These are phyloP conservation scores for Hibiscus tridactylites DNA, from an alignment of 345 rosid species.

Conservation along the genomic window DNA sequence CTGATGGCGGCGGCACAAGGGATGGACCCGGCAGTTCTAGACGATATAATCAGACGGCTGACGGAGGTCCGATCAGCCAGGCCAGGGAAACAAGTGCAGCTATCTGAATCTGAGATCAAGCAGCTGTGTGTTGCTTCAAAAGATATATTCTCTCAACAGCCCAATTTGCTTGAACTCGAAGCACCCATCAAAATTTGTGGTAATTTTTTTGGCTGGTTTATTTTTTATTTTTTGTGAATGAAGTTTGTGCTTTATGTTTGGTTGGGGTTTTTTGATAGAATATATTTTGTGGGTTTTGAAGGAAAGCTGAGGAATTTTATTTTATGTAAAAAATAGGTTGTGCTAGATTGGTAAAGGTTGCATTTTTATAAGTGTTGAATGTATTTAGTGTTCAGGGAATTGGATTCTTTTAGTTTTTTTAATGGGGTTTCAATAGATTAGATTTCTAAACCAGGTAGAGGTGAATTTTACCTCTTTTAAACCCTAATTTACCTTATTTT, in stretches of 20 bases:
- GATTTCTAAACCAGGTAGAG: neutral
- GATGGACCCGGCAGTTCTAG: conserved; percentile 59
- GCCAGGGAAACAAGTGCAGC: conserved; percentile 91
- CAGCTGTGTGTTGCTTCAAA: conserved; percentile 69
- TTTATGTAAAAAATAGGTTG: neutral
- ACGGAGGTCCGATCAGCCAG: conserved; percentile 76
- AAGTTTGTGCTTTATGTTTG: neutral
- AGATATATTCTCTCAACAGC: conserved; percentile 70
- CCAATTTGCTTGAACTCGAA: conserved; percentile 87
- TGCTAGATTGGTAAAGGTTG: neutral
- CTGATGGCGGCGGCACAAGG: conserved; percentile 45
- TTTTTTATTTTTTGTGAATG: neutral
- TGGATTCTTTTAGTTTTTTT: neutral
- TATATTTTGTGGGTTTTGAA: neutral
- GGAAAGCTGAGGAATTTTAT: neutral
- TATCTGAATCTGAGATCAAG: conserved; percentile 82
- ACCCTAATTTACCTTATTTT: neutral
- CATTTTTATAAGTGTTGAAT: neutral
- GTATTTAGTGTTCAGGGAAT: neutral
- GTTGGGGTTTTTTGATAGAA: neutral
- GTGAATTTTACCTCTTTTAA: neutral
- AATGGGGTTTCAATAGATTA: neutral
- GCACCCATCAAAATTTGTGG: conserved; percentile 98
- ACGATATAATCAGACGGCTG: conserved; percentile 71
- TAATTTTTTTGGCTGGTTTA: conserved; percentile 8